phyloP scores from a whole-genome alignment of 257 asterid genomes.

The Dorcoceras hygrometricum region DNA sequence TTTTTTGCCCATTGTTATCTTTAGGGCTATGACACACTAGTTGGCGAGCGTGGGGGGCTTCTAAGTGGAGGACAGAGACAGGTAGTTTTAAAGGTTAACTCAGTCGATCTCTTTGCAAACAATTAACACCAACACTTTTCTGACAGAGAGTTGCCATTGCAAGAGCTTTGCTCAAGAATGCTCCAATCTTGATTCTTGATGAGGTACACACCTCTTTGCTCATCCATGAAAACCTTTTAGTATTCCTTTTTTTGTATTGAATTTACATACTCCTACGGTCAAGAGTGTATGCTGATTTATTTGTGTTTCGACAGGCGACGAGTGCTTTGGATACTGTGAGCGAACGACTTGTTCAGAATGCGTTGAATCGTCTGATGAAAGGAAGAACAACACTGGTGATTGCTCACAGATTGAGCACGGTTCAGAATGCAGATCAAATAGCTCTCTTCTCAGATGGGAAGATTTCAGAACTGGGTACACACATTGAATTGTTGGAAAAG shows the following conservation, averaged over 20 bases:
- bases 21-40: slow-evolving; percentile 90
- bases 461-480: slow-evolving; percentile 87
- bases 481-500: slow-evolving; percentile 55
- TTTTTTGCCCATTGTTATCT: slow-evolving; percentile 21
- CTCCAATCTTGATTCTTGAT: slow-evolving; percentile 90
- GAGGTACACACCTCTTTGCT: slow-evolving; percentile 51
- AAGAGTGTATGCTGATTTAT: not conserved
- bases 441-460: slow-evolving; percentile 86
- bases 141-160: slow-evolving; percentile 93
- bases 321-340: slow-evolving; percentile 91
- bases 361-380: slow-evolving; percentile 82
- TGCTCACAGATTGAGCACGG: slow-evolving; percentile 96
- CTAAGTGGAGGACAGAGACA: slow-evolving; percentile 98
- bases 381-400: slow-evolving; percentile 94
- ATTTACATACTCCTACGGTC: too few species aligned
- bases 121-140: slow-evolving; percentile 22
- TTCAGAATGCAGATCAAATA: slow-evolving; percentile 81
- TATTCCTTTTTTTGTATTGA: too few species aligned
- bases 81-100: slow-evolving; percentile 39
- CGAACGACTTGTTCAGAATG: slow-evolving; percentile 91
- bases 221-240: too few species aligned
- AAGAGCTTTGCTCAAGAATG: slow-evolving; percentile 94
- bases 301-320: slow-evolving; percentile 60
- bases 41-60: slow-evolving; percentile 97
- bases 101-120: slow-evolving; percentile 16